Evolutionary conservation across 1,284 basidiomycete species (phyloP), one percentile per base, ranked within the genome.

Genomic region (Microbotryum intermedium): DNA sequence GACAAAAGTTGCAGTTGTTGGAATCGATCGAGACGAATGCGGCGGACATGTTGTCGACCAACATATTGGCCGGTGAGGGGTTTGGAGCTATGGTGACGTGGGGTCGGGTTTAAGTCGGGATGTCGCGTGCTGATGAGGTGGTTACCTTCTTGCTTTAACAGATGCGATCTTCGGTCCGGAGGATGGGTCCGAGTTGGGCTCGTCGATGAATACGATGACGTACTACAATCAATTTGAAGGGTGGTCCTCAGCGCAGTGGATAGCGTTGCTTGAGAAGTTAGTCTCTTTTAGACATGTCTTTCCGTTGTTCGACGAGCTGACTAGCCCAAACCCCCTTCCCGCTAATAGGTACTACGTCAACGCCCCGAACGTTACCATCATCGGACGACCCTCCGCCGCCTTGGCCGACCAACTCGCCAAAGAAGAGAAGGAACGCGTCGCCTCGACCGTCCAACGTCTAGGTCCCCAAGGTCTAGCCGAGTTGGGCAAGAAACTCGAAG

Each of bases 81-180:
- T 74, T 46, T 72, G 73, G 59, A 67, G 62, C n/a, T 74, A n/a
- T n/a, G n/a, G n/a, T n/a, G n/a, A n/a, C n/a, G n/a, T n/a, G n/a
- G n/a, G n/a, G n/a, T n/a, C n/a, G n/a, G n/a, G n/a, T n/a, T n/a
- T n/a, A n/a, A n/a, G n/a, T n/a, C n/a, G n/a, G n/a, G n/a, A n/a
- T n/a, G n/a, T n/a, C 34, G 78, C 6, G 83, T 4, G 86, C 88
- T 72, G 88, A 88, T 44, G 84, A 87, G 62, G 80, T 83, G 0
- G 88, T 88, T 72, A 83, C 83, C 1, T 78, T 8, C 9, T 39
- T 21, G 4, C 13, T 21, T 29, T 9, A 11, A 45, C 54, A 54
- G 91, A 98, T 76, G 90, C 92, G 74, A 76, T 98, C 39, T 97
- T 97, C 72, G 92, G 91, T 45, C 79, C 84, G 23, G 79, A 81